A percentile compares a stretch with the other conserved stretches of the same genome.
Conservation (phyloP, 768 basidiomycete genomes). For the Mycena maculata region DNA sequence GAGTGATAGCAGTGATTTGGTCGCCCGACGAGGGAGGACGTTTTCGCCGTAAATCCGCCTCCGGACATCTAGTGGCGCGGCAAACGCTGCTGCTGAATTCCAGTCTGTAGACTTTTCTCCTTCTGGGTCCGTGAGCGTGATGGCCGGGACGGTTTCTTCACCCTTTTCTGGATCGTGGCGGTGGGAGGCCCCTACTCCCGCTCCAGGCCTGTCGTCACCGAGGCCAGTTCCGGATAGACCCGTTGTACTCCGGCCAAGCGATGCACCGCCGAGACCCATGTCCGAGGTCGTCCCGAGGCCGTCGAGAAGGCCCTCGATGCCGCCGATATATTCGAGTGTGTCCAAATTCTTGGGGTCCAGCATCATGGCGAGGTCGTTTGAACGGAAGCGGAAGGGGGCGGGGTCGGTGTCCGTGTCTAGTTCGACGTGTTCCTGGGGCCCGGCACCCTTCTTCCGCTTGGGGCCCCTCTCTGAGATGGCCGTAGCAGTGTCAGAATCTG, state of each 20-base stretch:
- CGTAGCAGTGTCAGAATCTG: slow-evolving; percentile 25
- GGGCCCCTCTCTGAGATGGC: slow-evolving; percentile 32
- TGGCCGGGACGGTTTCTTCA: slow-evolving; percentile 45
- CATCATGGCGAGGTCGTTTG: slow-evolving; percentile 81
- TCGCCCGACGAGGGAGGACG: slow-evolving; percentile 73
- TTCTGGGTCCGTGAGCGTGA: slow-evolving; percentile 54
- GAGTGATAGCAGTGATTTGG: slow-evolving; percentile 76
- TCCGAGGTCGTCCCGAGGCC: slow-evolving; percentile 79
- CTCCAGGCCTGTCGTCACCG: slow-evolving; percentile 37
- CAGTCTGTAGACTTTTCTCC: slow-evolving; percentile 41
- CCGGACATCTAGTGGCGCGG: slow-evolving; percentile 69
- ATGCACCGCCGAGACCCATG: slow-evolving; percentile 52
- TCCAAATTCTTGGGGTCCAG: slow-evolving; percentile 90
- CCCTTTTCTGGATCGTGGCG: slow-evolving; percentile 43
- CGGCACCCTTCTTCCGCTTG: slow-evolving; percentile 35
- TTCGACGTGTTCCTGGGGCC: slow-evolving; percentile 37
- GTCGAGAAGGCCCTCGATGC: slow-evolving; percentile 69
- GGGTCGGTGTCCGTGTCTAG: slow-evolving; percentile 66
- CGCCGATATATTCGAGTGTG: slow-evolving; percentile 75
- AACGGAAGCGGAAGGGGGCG: slow-evolving; percentile 79
- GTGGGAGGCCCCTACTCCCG: slow-evolving; percentile 34
- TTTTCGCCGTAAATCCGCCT: slow-evolving; percentile 81
- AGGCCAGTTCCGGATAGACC: slow-evolving; percentile 28
- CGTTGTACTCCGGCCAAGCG: slow-evolving; percentile 22
- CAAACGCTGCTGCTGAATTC: slow-evolving; percentile 42